Evolutionary conservation across 768 basidiomycete genomes (phyloP).

Genomic region (Leucosporidium yakuticum): DNA sequence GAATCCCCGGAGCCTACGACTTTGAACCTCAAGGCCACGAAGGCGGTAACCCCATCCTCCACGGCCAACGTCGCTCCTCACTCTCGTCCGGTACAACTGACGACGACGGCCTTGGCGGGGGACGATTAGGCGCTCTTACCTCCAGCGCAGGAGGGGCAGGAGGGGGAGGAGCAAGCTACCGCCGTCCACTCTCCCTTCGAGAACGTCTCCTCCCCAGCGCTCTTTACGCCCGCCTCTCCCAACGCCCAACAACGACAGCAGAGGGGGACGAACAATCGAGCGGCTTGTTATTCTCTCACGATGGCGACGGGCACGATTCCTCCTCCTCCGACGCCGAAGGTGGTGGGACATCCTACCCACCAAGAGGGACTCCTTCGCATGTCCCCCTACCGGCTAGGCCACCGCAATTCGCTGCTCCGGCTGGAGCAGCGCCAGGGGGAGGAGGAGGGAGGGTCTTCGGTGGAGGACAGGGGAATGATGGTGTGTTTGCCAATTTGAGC

Average conservation of each 20-base stretch:
- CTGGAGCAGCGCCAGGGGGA: slow-evolving; percentile 20
- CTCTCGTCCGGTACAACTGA: slow-evolving; percentile 54
- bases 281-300: slow-evolving; percentile 28
- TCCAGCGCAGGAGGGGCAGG: slow-evolving; percentile 50
- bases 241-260: slow-evolving; percentile 54
- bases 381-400: slow-evolving; percentile 43
- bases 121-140: background rate
- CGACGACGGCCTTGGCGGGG: slow-evolving; percentile 1
- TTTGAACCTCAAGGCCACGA: slow-evolving; percentile 69
- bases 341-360: slow-evolving; percentile 13
- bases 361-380: slow-evolving; percentile 13
- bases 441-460: slow-evolving; percentile 45
- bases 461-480: slow-evolving; percentile 75
- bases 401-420: slow-evolving; percentile 44
- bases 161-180: slow-evolving; percentile 58
- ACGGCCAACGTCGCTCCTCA: slow-evolving; percentile 55
- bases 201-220: slow-evolving; percentile 35
- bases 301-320: slow-evolving; percentile 16
- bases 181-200: slow-evolving; percentile 44
- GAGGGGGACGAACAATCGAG: slow-evolving; percentile 3
- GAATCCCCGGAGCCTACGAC: slow-evolving; percentile 57
- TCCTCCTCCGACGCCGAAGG: background rate
- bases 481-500: slow-evolving; percentile 88
- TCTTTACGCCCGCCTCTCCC: slow-evolving; percentile 56
- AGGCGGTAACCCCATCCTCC: slow-evolving; percentile 72